Base-by-base conservation (phyloP, 345 rosid species). In the Mercurialis annua region DNA sequence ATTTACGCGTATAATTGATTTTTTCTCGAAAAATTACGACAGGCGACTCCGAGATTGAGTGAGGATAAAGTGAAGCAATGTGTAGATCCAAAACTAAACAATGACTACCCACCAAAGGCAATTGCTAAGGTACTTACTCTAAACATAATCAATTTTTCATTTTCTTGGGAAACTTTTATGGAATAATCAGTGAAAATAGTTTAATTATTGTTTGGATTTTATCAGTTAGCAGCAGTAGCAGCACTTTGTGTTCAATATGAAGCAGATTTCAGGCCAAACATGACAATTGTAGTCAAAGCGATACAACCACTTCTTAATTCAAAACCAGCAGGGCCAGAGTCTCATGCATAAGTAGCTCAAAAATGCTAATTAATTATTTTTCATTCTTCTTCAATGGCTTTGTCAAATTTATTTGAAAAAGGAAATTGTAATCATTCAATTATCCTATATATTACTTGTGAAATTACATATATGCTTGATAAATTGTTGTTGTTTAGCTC, bases 21-120 rank as follows among this genome's bases (percentile, higher is more conserved):
- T 53, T 62, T 3, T n/a, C n/a, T n/a, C n/a, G n/a, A n/a, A n/a
- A n/a, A 52, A n/a, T 58, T 17, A 18, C 49, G 65, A 64, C 67
- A 95, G 99, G 99, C 99, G n/a, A 95, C 99, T 74, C 99, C 99
- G 16, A 88, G 98, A 74, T 48, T 94, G 80, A 94, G 99, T 52
- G 98, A 95, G 81, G 99, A 95, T 72, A 92, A 95, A 80, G 98
- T 95, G 59, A 95, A 92, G 79, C 98, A 95, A 76, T 95, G 98
- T 51, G 90, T 95, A 64, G 99, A 95, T 76, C 99, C 98, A 18
- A 95, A 92, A 55, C 88, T 95, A 58, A 84, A 90, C 68, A 87
- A 82, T 60, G 94, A 95, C 30, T 95, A 82, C 82, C 98, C 99
- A 44, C 92, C 98, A 72, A 95, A 95, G 75, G 99, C 99, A 44